A percentile compares a stretch with the other conserved stretches of the same genome.
Evolutionary conservation across 1,284 basidiomycete genomes (phyloP).

Genomic region (Cronartium ribicola): DNA sequence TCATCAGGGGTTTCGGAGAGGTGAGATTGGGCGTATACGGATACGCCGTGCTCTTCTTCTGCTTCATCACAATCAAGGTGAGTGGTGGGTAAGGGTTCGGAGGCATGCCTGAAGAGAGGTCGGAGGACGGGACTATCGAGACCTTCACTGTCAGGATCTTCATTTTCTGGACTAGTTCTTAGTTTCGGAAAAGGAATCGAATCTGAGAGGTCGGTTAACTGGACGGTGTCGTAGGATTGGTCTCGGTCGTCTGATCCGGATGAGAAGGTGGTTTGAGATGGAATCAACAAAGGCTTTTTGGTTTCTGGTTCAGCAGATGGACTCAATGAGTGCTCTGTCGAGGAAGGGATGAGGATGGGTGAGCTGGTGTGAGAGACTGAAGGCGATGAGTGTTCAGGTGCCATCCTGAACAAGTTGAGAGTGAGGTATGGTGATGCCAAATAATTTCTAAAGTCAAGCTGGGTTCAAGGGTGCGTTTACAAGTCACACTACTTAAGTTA

Average conservation of each 20-base stretch:
- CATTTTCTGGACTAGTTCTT: not conserved
- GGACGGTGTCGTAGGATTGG: not conserved
- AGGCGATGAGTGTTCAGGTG: too few species aligned
- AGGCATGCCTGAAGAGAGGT: not conserved
- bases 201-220: not conserved
- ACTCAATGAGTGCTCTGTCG: not conserved
- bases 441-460: too few species aligned
- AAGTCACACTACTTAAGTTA: too few species aligned
- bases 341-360: not conserved
- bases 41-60: not conserved
- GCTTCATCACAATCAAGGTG: not conserved
- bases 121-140: not conserved
- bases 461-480: too few species aligned
- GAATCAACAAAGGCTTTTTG: not conserved
- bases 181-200: not conserved
- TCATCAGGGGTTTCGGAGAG: too few species aligned
- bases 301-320: not conserved
- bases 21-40: too few species aligned
- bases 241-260: not conserved
- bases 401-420: too few species aligned
- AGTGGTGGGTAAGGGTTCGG: constrained; percentile 9
- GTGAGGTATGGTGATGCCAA: too few species aligned
- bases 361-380: not conserved
- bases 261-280: not conserved
- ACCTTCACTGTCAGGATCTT: not conserved